A percentile compares a stretch with the other conserved stretches of the same genome.
Evolutionary conservation across 441 rosid genomes (phyloP).

Genomic region (Aquilaria agallochum): DNA sequence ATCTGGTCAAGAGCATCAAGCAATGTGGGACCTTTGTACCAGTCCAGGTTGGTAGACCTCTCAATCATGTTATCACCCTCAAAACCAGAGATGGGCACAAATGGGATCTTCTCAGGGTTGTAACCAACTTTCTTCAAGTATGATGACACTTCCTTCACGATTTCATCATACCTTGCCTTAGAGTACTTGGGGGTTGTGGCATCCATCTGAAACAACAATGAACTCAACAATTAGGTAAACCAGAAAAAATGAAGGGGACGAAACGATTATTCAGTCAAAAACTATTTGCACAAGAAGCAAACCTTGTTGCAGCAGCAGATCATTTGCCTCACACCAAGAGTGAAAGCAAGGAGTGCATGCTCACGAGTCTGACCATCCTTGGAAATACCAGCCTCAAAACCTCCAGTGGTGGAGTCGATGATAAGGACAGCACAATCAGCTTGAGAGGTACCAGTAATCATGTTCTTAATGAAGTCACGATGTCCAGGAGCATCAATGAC

Average conservation of each 20-base stretch:
- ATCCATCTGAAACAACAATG: constrained; percentile 40
- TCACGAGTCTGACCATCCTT: constrained; percentile 82
- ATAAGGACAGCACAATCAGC: too few species aligned
- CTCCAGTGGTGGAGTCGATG: too few species aligned
- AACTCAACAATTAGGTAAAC: background rate
- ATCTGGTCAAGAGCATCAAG: constrained; percentile 55
- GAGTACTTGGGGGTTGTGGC: constrained; percentile 61
- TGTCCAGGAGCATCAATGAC: too few species aligned
- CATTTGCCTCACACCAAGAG: constrained; percentile 86
- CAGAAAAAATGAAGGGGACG: background rate
- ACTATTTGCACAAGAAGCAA: background rate
- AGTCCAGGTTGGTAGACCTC: constrained; percentile 58
- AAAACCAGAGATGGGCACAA: too few species aligned
- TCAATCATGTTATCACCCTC: constrained; percentile 22
- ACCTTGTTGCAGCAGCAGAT: constrained; percentile 85
- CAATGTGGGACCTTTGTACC: constrained; percentile 67
- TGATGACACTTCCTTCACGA: constrained; percentile 59
- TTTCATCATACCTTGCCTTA: constrained; percentile 62
- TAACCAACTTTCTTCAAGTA: constrained; percentile 62
- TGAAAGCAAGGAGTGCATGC: constrained; percentile 69
- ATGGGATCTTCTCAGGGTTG: constrained; percentile 20
- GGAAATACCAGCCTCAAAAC: constrained; percentile 25
- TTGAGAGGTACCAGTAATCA: too few species aligned
- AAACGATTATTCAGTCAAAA: background rate
- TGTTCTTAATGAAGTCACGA: too few species aligned